These are phyloP conservation scores for Clonostachys byssicola DNA, from an alignment of 2,329 filamentous ascomycete genomes.

Conservation along the genomic window DNA sequence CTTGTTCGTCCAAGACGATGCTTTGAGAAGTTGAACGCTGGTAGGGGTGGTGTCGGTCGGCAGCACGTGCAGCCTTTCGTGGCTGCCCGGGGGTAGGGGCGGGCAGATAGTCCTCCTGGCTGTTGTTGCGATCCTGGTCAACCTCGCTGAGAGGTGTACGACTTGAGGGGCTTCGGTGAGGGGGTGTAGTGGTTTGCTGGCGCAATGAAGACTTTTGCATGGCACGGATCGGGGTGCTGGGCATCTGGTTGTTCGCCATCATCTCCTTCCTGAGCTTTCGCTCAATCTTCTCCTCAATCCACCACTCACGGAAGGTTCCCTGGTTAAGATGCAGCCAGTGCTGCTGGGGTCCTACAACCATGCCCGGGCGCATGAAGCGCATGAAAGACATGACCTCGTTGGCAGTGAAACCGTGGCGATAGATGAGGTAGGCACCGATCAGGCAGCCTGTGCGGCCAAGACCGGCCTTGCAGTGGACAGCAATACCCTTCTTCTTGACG, in stretches of 20 bases:
- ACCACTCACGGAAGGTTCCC: constrained; percentile 97
- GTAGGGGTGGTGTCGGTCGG: constrained; percentile 72
- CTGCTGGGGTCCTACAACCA: constrained; percentile 98
- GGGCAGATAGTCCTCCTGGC: constrained; percentile 88
- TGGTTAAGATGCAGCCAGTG: constrained; percentile 99
- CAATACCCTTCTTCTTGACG: constrained; percentile 85
- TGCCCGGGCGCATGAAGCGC: constrained; percentile 97
- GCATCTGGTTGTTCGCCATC: constrained; percentile 39
- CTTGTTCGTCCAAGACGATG: constrained; percentile 43
- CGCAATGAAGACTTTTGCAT: constrained; percentile 56
- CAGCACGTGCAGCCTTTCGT: constrained; percentile 74
- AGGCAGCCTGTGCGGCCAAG: constrained; percentile 92
- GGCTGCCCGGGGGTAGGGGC: constrained; percentile 95
- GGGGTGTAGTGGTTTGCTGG: constrained; percentile 77
- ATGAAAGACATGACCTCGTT: constrained; percentile 98
- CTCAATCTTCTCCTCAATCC: constrained; percentile 83
- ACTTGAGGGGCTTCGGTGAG: constrained; percentile 70
- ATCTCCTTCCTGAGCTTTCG: constrained; percentile 59
- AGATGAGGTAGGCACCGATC: constrained; percentile 96
- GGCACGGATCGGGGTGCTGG: constrained; percentile 57
- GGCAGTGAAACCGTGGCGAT: constrained; percentile 93
- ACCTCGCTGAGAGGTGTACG: constrained; percentile 92
- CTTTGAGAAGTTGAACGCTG: constrained; percentile 47
- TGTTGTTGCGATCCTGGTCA: constrained; percentile 69
- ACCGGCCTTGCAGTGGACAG: constrained; percentile 97